Percentiles rank a stretch among this genome's conserved stretches.
Evolutionary conservation across 805 yeast genomes (phyloP).

Genomic region (Zygoascus biomembranicola): DNA sequence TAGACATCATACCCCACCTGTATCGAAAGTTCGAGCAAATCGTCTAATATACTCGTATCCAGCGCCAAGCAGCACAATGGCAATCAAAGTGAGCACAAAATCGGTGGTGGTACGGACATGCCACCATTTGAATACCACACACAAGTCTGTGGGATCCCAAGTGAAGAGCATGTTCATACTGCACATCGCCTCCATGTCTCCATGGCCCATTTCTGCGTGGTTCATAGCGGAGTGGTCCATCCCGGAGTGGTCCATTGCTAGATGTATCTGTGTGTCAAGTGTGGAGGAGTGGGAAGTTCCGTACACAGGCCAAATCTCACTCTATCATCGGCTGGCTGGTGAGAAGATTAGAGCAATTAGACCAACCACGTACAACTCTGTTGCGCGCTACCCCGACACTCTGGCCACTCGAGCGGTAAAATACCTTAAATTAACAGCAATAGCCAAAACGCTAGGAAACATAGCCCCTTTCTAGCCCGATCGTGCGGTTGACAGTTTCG

Average conservation of each 20-base stretch:
- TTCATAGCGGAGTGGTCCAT: slow-evolving; percentile 10
- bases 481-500: too few species aligned
- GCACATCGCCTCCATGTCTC: slow-evolving; percentile 15
- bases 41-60: slow-evolving; percentile 54
- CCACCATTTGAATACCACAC: slow-evolving; percentile 77
- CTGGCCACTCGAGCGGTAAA: too few species aligned
- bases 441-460: too few species aligned
- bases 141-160: slow-evolving; percentile 66
- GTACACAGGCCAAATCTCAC: neutral
- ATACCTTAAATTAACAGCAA: too few species aligned
- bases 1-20: neutral
- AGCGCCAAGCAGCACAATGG: slow-evolving; percentile 41
- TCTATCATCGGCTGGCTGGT: neutral
- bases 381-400: too few species aligned
- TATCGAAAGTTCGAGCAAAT: slow-evolving; percentile 13
- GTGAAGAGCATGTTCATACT: slow-evolving; percentile 54
- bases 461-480: too few species aligned
- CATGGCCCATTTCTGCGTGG: slow-evolving; percentile 5
- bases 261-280: neutral
- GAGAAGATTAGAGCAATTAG: neutral
- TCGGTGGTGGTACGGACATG: slow-evolving; percentile 48
- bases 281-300: neutral
- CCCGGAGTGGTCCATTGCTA: slow-evolving; percentile 16
- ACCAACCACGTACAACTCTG: neutral
- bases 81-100: slow-evolving; percentile 44